phyloP scores from a whole-genome alignment of 2,329 filamentous ascomycete genomes.

The Cordyceps cicadae region DNA sequence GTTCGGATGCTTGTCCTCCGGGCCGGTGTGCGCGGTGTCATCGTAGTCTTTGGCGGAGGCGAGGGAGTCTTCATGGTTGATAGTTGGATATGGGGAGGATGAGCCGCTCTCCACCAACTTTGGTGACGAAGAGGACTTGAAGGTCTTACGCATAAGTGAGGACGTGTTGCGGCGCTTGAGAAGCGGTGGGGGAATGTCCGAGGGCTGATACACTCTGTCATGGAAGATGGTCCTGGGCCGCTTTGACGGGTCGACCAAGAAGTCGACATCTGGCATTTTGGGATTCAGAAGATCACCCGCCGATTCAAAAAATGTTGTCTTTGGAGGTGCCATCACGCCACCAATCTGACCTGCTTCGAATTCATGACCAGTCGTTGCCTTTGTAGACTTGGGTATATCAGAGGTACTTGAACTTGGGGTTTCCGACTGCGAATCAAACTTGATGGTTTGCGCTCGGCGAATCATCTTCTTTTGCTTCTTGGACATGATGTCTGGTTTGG shows the following conservation, averaged over 20 bases:
- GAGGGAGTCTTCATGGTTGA: conserved; percentile 35
- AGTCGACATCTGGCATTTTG: conserved; percentile 72
- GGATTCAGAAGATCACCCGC: conserved; percentile 89
- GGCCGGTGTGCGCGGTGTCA: conserved; percentile 39
- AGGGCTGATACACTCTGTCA: conserved; percentile 87
- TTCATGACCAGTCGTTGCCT: conserved; percentile 44
- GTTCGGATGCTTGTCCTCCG: conserved; percentile 28
- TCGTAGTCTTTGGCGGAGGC: conserved; percentile 44
- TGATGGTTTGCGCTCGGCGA: conserved; percentile 67
- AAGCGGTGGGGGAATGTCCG: conserved; percentile 81
- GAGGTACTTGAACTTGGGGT: conserved; percentile 15
- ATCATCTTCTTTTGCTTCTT: conserved; percentile 64
- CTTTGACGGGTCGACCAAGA: conserved; percentile 72
- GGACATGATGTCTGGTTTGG: conserved; percentile 41
- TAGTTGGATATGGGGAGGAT: conserved; percentile 27
- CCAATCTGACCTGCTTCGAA: conserved; percentile 34
- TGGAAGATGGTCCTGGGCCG: conserved; percentile 91
- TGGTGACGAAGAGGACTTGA: conserved; percentile 18
- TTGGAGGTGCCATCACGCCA: conserved; percentile 63
- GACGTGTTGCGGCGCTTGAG: conserved; percentile 44
- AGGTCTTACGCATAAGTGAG: conserved; percentile 25
- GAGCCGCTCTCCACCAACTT: conserved; percentile 20
- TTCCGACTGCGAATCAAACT: conserved; percentile 26
- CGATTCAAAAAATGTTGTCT: conserved; percentile 89
- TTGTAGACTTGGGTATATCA: conserved; percentile 18